Conservation (phyloP, 176 grass and related monocot genomes). For the Ampelocalamus luodianensis region DNA sequence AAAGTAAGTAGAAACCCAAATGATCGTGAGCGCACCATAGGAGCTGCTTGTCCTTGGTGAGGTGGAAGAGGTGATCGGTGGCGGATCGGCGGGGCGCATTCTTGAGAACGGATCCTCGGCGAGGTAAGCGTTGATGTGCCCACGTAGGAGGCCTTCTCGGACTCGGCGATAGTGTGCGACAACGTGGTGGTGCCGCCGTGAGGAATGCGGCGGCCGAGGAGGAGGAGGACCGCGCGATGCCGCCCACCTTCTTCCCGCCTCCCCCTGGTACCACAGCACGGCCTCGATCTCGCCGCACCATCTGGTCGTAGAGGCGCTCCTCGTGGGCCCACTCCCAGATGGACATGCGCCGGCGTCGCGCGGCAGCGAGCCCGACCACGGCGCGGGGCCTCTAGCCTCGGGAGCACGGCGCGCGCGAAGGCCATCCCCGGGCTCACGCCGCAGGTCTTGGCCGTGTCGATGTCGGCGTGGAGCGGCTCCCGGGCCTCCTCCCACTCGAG, state of each 20-base stretch:
- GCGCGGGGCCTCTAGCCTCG: background rate
- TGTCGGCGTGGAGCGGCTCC: constrained; percentile 83
- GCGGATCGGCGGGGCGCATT: constrained; percentile 73
- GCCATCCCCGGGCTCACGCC: constrained; percentile 85
- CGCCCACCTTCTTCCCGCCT: constrained; percentile 11
- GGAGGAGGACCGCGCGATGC: constrained; percentile 56
- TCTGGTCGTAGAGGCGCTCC: constrained; percentile 71
- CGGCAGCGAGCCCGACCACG: constrained; percentile 61
- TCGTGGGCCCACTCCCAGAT: constrained; percentile 79
- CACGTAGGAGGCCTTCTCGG: constrained; percentile 93
- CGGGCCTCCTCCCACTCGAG: constrained; percentile 64
- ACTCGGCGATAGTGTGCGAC: constrained; percentile 94
- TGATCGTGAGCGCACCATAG: constrained; percentile 60
- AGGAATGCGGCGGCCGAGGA: constrained; percentile 67
- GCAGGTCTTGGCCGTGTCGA: constrained; percentile 70
- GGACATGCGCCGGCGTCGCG: constrained; percentile 78
- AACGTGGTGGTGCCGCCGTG: constrained; percentile 87
- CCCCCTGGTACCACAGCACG: constrained; percentile 86
- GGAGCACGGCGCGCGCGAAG: constrained; percentile 67
- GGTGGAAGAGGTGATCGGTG: constrained; percentile 84
- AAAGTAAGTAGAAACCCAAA: constrained; percentile 1
- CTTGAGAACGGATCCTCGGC: constrained; percentile 72
- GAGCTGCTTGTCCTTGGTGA: constrained; percentile 87
- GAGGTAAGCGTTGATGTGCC: constrained; percentile 91
- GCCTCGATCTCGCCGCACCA: constrained; percentile 79